Percentiles rank a stretch among this genome's conserved stretches.
Conservation (phyloP, 1,139 yeast genomes). For the Komagataea norvegica region DNA sequence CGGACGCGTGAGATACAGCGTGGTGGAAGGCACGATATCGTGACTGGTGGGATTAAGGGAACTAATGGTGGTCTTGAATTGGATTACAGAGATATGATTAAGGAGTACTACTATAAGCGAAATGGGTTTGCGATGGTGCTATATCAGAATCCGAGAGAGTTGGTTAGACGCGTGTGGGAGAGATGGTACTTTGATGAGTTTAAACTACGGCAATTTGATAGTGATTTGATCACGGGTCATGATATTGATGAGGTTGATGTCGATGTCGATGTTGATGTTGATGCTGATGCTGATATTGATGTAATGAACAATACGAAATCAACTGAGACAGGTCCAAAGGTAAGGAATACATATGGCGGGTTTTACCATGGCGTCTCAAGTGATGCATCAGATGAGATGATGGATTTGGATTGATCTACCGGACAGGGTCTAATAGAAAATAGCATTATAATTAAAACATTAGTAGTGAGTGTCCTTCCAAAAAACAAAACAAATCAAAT, state of each 20-base stretch:
- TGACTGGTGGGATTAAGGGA: neutral
- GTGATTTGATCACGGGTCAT: conserved; percentile 8
- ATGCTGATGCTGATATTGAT: neutral
- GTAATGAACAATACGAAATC: neutral
- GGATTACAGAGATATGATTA: conserved; percentile 4
- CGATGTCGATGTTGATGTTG: neutral
- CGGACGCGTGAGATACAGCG: neutral
- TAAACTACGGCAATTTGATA: conserved; percentile 12
- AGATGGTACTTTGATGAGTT: conserved; percentile 15
- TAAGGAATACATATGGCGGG: conserved; percentile 12
- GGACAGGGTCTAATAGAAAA: neutral
- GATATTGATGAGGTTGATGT: conserved; percentile 13
- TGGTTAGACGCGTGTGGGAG: conserved; percentile 13
- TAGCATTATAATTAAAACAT: neutral
- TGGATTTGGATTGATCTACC: conserved; percentile 4
- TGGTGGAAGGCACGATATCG: neutral
- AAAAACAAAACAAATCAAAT: too few relatives aligned
- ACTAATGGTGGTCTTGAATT: neutral
- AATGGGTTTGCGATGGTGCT: conserved; percentile 5
- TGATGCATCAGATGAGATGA: conserved; percentile 1
- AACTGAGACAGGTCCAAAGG: neutral
- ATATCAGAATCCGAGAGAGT: conserved; percentile 6
- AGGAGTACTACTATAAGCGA: conserved; percentile 6
- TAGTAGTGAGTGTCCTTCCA: too few relatives aligned
- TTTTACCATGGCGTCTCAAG: conserved; percentile 6